Evolutionary conservation across 140 eudicot species (phyloP), one percentile per base, ranked within the genome.

Genomic region (Flaveria floridana): DNA sequence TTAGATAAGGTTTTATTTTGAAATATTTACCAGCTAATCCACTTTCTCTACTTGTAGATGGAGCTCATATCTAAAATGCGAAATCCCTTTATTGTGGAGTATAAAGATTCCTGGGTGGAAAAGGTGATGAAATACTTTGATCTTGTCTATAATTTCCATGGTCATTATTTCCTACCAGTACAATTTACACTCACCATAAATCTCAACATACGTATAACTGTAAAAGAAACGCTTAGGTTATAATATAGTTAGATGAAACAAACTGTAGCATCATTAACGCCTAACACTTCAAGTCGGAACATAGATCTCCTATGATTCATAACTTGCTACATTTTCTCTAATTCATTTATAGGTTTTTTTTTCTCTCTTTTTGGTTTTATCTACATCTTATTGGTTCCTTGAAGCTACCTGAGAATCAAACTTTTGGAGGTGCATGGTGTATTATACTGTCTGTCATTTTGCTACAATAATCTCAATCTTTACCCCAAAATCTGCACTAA

Each of bases 91-190:
- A 88, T 94, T 37, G 99, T 94, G 87, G 97, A 94, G 74, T 94
- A 90, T 78, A 94, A 90, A 83, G 99, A 91, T 83, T 88, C 99
- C 19, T 94, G 99, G 99, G 99, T 94, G 67, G 99, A 94, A 73
- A 94, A 91, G 99, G 99, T 86, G 68, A 61, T 51, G 11, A 57
- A 7, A 25, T 8, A 19, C 57, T 44, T 65, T 47, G 16, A 15
- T 67, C 77, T 21, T 63, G 30, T 75, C 42, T 55, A 37, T 69
- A 26, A 44, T 82, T 65, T 67, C 47, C 57, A 26, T 55, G 51
- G 80, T 39, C 61, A 46, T 41, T 39, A 6, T 72, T 55, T 58
- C 46, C 34, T 55, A 65, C 57, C 57, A 46, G 9, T 58, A 18
- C 12, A 28, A 42, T 47, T 30, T 48, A 10, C 20, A 48, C 37